A percentile compares a stretch with the other conserved stretches of the same genome.
These are phyloP conservation scores for Psilocybe azurescens DNA, from an alignment of 768 basidiomycete species.

Conservation along the genomic window DNA sequence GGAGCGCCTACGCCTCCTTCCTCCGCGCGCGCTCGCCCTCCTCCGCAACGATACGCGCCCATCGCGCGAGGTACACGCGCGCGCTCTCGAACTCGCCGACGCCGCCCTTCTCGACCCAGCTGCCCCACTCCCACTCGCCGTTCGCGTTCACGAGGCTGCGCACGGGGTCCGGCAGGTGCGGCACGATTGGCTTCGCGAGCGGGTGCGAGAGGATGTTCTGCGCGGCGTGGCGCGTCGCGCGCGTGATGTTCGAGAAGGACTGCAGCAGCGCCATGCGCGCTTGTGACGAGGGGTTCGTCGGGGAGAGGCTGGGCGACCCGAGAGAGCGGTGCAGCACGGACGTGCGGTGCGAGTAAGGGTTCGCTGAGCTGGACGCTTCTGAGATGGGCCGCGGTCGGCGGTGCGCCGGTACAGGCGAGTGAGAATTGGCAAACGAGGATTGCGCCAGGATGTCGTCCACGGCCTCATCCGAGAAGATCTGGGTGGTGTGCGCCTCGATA, in stretches of 20 bases:
- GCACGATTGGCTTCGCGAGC: slow-evolving; percentile 93
- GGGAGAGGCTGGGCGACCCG: slow-evolving; percentile 52
- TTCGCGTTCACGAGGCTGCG: slow-evolving; percentile 87
- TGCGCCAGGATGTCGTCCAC: slow-evolving; percentile 87
- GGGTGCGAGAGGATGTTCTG: slow-evolving; percentile 96
- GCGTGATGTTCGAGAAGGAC: slow-evolving; percentile 93
- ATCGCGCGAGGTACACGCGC: slow-evolving; percentile 92
- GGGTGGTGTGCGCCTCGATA: slow-evolving; percentile 87
- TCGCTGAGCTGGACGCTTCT: slow-evolving; percentile 25
- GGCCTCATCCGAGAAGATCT: slow-evolving; percentile 84
- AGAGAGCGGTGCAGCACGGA: slow-evolving; percentile 86
- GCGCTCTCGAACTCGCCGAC: slow-evolving; percentile 98
- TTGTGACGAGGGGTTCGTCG: slow-evolving; percentile 63
- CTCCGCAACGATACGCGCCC: slow-evolving; percentile 97
- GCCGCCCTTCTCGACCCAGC: slow-evolving; percentile 91
- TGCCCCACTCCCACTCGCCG: slow-evolving; percentile 93
- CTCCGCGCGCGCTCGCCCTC: slow-evolving; percentile 92
- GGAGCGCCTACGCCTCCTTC: slow-evolving; percentile 75
- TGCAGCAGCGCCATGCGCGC: slow-evolving; percentile 86
- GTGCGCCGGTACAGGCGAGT: slow-evolving; percentile 86
- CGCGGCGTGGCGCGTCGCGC: slow-evolving; percentile 90
- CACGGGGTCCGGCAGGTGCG: slow-evolving; percentile 95
- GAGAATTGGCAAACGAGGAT: slow-evolving; percentile 76
- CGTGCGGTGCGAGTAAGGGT: slow-evolving; percentile 68
- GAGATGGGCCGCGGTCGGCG: slow-evolving; percentile 74